Evolutionary conservation across 2,329 filamentous ascomycete species (phyloP), one percentile per base, ranked within the genome.

Genomic region (Penicillium sp.): DNA sequence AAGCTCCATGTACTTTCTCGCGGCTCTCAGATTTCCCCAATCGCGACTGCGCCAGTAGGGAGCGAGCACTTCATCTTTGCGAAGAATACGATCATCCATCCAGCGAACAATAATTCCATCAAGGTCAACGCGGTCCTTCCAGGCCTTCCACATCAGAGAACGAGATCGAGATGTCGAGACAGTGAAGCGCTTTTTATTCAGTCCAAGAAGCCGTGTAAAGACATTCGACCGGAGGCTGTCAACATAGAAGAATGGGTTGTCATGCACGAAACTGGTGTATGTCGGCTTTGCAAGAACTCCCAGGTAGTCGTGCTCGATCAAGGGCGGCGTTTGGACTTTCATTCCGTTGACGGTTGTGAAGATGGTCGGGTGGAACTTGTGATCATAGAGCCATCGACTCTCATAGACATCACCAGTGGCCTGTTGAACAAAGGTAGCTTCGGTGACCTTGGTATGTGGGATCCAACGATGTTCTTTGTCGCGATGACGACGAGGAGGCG

Each of bases 401-500:
- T 84, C 80, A 60, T 82, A 85, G 2, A 83, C 79, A 62, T 84
- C 79, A 7, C 81, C 71, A 7, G 78, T 60, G 17, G 52, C 59
- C 20, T 51, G 81, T 60, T 84, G 79, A 3, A 84, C 79, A 59
- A 84, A 84, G 0, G 80, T 84, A 4, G 83, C 83, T 68, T 84
- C 80, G 4, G 79, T 83, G 2, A 84, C 81, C 53, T 82, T 81
- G 17, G 82, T 79, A 61, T 83, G 81, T 6, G 83, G 83, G 55
- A 85, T 84, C 82, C 83, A 85, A 51, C 79, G 76, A 50, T 85
- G 80, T 57, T 81, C 74, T 68, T 82, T 83, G 62, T 83, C 79
- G 3, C 80, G 77, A 63, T 81, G 79, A 17, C 77, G 78, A 39
- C 78, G 75, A 3, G 82, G 82, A 56, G 82, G 81, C 34, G 80